A percentile compares a stretch with the other conserved stretches of the same genome.
phyloP scores from a whole-genome alignment of 2,329 filamentous ascomycete genomes.

The Alternaria arborescens region DNA sequence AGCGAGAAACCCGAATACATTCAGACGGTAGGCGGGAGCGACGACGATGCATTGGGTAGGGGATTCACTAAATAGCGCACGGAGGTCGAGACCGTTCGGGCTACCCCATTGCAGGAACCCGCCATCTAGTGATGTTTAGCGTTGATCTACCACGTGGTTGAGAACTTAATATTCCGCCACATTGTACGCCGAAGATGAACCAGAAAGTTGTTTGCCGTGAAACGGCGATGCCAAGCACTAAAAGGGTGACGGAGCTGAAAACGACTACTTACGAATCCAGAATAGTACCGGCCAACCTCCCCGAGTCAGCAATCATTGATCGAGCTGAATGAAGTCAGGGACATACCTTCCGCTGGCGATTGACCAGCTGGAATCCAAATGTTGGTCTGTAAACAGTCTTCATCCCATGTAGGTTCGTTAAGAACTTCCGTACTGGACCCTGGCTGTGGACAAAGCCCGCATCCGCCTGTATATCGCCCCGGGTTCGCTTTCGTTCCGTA shows the following conservation, averaged over 20 bases:
- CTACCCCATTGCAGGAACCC: slow-evolving; percentile 66
- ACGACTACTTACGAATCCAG: slow-evolving; percentile 60
- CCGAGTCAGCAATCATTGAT: slow-evolving; percentile 9
- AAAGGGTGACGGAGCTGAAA: not conserved
- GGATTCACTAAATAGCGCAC: slow-evolving; percentile 60
- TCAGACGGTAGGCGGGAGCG: slow-evolving; percentile 65
- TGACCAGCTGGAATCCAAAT: slow-evolving; percentile 62
- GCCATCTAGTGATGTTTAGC: slow-evolving; percentile 51
- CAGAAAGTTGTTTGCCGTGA: not conserved
- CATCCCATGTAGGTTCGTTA: slow-evolving; percentile 52
- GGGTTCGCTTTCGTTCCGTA: slow-evolving; percentile 62
- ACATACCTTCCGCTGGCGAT: slow-evolving; percentile 49
- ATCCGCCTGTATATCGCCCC: slow-evolving; percentile 54
- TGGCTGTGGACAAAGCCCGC: slow-evolving; percentile 62
- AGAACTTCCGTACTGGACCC: slow-evolving; percentile 18
- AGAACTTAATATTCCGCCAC: not conserved
- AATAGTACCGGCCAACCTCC: slow-evolving; percentile 66
- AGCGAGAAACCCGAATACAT: slow-evolving; percentile 65
- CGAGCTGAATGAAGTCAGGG: not conserved
- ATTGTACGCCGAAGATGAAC: not conserved
- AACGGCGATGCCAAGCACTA: slow-evolving; percentile 9
- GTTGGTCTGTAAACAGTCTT: slow-evolving; percentile 66
- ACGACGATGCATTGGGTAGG: slow-evolving; percentile 59
- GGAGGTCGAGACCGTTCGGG: slow-evolving; percentile 58
- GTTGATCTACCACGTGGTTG: slow-evolving; percentile 12